A percentile compares a stretch with the other conserved stretches of the same genome.
Evolutionary conservation across 352 stramenopile species (phyloP).

Genomic region (Pseudoperonospora humuli): DNA sequence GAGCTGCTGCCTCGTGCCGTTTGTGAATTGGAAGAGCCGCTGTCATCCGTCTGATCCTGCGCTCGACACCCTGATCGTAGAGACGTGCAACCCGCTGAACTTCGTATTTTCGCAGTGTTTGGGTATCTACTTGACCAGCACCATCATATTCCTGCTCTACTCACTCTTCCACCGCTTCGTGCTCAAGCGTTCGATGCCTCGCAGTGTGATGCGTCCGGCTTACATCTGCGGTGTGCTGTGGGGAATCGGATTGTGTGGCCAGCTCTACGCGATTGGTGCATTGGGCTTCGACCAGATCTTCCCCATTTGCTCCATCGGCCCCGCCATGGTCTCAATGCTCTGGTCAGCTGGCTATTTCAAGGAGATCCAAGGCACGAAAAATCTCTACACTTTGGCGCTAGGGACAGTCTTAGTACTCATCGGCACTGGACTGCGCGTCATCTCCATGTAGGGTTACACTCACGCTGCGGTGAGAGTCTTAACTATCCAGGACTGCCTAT

Average conservation of each 20-base stretch:
- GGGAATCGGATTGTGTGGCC: constrained; percentile 54
- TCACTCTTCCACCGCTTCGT: constrained; percentile 71
- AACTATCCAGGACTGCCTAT: too few relatives aligned
- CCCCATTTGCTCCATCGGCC: constrained; percentile 70
- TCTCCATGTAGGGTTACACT: constrained; percentile 28
- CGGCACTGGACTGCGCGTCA: constrained; percentile 55
- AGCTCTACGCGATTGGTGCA: constrained; percentile 64
- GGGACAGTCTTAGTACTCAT: constrained; percentile 60
- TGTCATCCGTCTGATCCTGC: constrained; percentile 33
- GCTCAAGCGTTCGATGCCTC: constrained; percentile 66
- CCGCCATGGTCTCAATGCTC: constrained; percentile 78
- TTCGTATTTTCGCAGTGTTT: constrained; percentile 83
- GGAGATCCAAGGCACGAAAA: constrained; percentile 64
- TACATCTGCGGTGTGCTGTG: constrained; percentile 77
- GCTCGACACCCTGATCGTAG: constrained; percentile 25
- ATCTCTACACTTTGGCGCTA: constrained; percentile 48
- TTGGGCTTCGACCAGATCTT: constrained; percentile 81
- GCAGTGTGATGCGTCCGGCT: constrained; percentile 70
- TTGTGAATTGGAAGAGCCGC: constrained; percentile 61
- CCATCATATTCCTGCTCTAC: constrained; percentile 68
- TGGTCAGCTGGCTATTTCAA: constrained; percentile 79
- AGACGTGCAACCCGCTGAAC: constrained; percentile 71
- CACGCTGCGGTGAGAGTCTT: constrained; percentile 2
- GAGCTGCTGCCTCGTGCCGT: constrained; percentile 71
- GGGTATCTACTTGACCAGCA: constrained; percentile 73